Evolutionary conservation across 31 red algal species (phyloP).

Genomic region (Bonnemaisonia californica): DNA sequence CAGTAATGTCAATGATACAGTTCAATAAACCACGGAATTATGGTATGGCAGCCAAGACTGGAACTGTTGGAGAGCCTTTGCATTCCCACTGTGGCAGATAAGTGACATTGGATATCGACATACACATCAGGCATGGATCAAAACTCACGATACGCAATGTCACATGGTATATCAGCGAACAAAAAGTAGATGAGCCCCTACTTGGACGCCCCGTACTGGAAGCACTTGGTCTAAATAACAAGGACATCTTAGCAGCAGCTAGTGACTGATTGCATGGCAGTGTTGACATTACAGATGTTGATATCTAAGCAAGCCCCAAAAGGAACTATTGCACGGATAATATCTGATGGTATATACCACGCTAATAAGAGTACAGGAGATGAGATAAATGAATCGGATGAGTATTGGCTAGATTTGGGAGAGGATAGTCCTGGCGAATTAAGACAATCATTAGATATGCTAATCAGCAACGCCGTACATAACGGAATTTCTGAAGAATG

Average conservation of each 20-base stretch:
- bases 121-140: constrained; percentile 28
- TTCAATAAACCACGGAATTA: constrained; percentile 11
- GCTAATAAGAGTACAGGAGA: no score
- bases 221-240: neutral
- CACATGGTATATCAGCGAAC: constrained; percentile 18
- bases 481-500: constrained; percentile 23
- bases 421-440: no score
- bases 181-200: constrained; percentile 30
- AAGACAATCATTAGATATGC: constrained; percentile 6
- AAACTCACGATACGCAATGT: constrained; percentile 18
- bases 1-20: neutral
- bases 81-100: neutral
- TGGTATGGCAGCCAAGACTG: constrained; percentile 7
- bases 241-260: constrained; percentile 1
- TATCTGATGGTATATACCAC: no score
- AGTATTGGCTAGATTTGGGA: no score
- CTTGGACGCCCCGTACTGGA: constrained; percentile 28
- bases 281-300: no score
- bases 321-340: no score
- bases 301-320: no score
- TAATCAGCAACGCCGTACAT: neutral
- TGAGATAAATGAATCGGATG: no score
- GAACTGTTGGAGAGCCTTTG: neutral
- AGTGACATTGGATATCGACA: constrained; percentile 21
- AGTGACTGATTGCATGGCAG: neutral